Percentiles rank a stretch among this genome's conserved stretches.
Conservation (phyloP, 805 yeast species). For the Yamadazyma philogaea region DNA sequence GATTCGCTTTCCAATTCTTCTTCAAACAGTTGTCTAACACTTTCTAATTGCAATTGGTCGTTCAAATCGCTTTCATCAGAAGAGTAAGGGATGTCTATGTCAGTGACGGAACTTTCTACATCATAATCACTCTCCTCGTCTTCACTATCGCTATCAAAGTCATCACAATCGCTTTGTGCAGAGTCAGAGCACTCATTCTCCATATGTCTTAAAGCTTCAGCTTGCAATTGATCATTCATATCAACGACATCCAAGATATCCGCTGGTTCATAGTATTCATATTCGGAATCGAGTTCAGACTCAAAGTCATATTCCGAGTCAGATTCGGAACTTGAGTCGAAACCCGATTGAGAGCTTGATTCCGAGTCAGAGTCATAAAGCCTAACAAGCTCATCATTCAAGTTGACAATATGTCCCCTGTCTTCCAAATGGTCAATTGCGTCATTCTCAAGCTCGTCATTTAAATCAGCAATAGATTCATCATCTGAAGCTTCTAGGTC, state of each 20-base stretch:
- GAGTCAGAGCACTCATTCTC: conserved; percentile 7
- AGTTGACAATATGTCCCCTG: conserved; percentile 24
- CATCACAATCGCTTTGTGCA: conserved; percentile 8
- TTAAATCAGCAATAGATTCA: conserved; percentile 24
- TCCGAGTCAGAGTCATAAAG: conserved; percentile 22
- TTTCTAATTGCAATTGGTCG: conserved; percentile 36
- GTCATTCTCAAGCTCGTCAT: conserved; percentile 35
- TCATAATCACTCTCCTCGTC: conserved; percentile 3
- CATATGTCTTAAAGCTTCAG: conserved; percentile 21
- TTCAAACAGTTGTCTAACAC: conserved; percentile 33
- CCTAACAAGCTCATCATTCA: conserved; percentile 30
- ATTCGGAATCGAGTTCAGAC: conserved; percentile 12
- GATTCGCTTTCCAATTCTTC: conserved; percentile 32
- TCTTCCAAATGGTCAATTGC: conserved; percentile 23
- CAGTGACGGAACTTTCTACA: conserved; percentile 19
- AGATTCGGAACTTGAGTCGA: background rate
- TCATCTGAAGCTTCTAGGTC: conserved; percentile 19
- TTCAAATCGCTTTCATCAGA: conserved; percentile 27
- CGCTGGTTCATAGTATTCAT: conserved; percentile 23
- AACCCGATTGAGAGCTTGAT: no score
- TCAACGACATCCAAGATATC: conserved; percentile 34
- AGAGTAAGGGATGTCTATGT: conserved; percentile 24
- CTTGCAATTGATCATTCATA: conserved; percentile 39
- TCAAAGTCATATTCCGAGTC: conserved; percentile 16
- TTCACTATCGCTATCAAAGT: conserved; percentile 3